Base-by-base conservation (phyloP, 2,329 filamentous ascomycete species). In the Diaporthe capsici region DNA sequence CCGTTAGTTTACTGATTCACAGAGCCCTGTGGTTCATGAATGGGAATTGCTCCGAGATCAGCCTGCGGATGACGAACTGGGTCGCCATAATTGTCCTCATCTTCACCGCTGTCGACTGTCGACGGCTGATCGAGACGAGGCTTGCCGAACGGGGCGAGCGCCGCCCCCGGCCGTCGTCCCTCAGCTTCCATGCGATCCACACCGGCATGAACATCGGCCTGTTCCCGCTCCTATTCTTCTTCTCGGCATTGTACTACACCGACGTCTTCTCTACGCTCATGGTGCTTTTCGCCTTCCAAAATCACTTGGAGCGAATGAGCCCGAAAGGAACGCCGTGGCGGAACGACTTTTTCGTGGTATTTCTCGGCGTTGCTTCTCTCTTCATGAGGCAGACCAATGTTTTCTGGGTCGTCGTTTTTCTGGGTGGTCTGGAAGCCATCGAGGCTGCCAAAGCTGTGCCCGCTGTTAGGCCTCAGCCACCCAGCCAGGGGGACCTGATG, bases 191-290 rank as follows among this genome's bases (percentile, higher is more conserved):
- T 79, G 81, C 86, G 5, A 82, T 89, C 37, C 91, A 95, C 79
- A 92, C 91, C 0, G 94, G 93, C 3, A 81, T 97, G 78, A 98
- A 98, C 79, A 90, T 98, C 55, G 92, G 92, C 25, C 87, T 98
- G 0, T 98, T 98, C 77, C 97, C 97, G 0, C 91, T 96, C 0
- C 83, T 99, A 0, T 98, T 98, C 88, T 99, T 99, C 88, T 99
- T 99, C 84, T 97, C 95, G 0, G 95, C 92, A 0, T 87, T 99
- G 10, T 99, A 98, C 84, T 99, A 99, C 83, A 99, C 97, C 0
- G 97, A 99, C 83, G 90, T 98, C 3, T 88, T 94, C 70, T 97
- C 96, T 0, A 94, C 95, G 0, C 87, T 94, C 10, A 88, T 92
- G 1, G 94, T 98, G 0, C 85, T 98, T 12, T 82, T 91, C 2